Conservation (phyloP, 2,329 filamentous ascomycete genomes). For the Pyricularia grisea region DNA sequence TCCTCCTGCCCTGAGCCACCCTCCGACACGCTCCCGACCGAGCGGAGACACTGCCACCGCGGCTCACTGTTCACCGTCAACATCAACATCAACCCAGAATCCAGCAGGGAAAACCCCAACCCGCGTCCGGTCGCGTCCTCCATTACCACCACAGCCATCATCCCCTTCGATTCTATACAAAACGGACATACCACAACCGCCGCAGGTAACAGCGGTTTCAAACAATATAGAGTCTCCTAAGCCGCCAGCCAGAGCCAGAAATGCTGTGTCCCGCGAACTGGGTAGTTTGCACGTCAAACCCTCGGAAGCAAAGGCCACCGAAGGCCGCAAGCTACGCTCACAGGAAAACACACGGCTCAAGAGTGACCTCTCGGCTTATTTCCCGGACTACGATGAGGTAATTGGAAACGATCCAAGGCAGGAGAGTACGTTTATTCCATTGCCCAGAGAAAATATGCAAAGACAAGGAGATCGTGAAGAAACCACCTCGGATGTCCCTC, state of each 20-base stretch:
- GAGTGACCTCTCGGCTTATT: conserved; percentile 85
- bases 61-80: not conserved
- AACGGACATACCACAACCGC: conserved; percentile 2
- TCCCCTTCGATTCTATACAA: conserved; percentile 12
- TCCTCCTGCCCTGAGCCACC: not conserved
- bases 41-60: conserved; percentile 1
- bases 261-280: conserved; percentile 53
- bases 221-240: conserved; percentile 26
- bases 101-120: conserved; percentile 7
- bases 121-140: conserved; percentile 11
- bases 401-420: conserved; percentile 78
- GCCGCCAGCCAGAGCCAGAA: conserved; percentile 48
- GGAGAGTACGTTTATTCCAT: conserved; percentile 48
- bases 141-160: conserved; percentile 12
- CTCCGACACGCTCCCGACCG: conserved; percentile 1
- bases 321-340: conserved; percentile 72
- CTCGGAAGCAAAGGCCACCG: conserved; percentile 30
- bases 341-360: conserved; percentile 80
- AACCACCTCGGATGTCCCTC: not conserved
- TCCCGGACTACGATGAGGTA: conserved; percentile 88
- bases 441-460: not conserved
- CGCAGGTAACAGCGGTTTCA: not conserved
- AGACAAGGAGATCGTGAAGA: too few relatives aligned
- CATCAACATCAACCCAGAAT: not conserved
- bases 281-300: conserved; percentile 39